Conservation (phyloP, 75 land plant species). For the Adiantum capillusveneris region DNA sequence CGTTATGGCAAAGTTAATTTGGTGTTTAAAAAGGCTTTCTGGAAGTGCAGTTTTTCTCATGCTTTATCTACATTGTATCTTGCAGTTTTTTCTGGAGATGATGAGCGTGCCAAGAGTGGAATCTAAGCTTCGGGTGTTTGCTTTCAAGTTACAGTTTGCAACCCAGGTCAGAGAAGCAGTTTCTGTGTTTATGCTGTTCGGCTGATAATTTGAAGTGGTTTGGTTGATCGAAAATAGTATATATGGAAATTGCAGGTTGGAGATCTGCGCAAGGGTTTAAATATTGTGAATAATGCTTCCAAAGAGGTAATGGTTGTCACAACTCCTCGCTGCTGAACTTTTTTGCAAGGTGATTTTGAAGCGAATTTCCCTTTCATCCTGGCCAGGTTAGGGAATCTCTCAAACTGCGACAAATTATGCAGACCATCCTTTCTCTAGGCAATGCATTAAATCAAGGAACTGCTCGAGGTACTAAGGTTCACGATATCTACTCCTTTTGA, state of each 20-base stretch:
- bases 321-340: too few species aligned
- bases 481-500: too few species aligned
- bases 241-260: conserved; percentile 72
- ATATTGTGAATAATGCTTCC: conserved; percentile 64
- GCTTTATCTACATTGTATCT: neutral
- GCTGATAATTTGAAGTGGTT: too few species aligned
- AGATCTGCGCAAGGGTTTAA: conserved; percentile 63
- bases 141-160: conserved; percentile 82
- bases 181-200: too few species aligned
- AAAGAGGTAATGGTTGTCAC: conserved; percentile 52
- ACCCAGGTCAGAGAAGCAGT: conserved; percentile 61
- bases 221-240: too few species aligned
- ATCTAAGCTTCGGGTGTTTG: conserved; percentile 84
- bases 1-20: neutral
- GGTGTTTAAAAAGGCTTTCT: too few species aligned
- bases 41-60: too few species aligned
- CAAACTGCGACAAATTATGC: conserved; percentile 88
- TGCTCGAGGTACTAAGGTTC: conserved; percentile 58
- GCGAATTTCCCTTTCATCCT: too few species aligned
- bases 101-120: conserved; percentile 96
- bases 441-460: conserved; percentile 99
- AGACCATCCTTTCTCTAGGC: conserved; percentile 90
- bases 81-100: conserved; percentile 89
- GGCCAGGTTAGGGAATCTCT: conserved; percentile 71
- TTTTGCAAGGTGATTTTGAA: too few species aligned